Base-by-base conservation (phyloP, 805 yeast genomes). In the Wickerhamiella nectarea region DNA sequence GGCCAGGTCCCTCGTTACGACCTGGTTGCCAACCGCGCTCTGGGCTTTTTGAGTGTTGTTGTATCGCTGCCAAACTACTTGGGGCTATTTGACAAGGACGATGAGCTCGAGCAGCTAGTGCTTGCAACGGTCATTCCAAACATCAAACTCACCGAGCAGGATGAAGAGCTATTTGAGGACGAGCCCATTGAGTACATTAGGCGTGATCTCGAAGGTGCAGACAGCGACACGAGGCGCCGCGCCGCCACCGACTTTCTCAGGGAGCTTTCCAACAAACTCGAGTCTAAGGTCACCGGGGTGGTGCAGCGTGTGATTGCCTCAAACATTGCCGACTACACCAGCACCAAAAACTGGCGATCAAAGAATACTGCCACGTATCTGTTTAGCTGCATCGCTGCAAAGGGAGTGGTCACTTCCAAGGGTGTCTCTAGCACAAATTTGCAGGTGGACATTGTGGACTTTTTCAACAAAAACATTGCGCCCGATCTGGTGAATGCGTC, bases 161-260 rank as follows among this genome's bases (percentile, higher is more conserved):
- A 91, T 58, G 85, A 84, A 55, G 98, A 93, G 61, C 62, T 79
- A 48, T 89, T 91, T 60, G 98, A 91, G 62, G 98, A 91, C 62
- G 98, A 91, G 58, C 98, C 98, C 29, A 80, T 91, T 44, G 93
- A 84, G 55, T 91, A 71, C 58, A 87, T 87, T 17, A 74, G 97
- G 56, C 72, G 94, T 48, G 98, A 91, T 61, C 68, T 93, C 37
- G 98, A 93, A 63, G 97, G 97, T 5, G 78, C 94, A 0, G 97
- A 89, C 58, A 74, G 80, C 11, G 97, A 87, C 56, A 80, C 95
- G 1, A 75, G 99, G 62, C 73, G 96, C 61, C 76, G 93, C 53
- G 77, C 95, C 0, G 78, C 96, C n/a, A 83, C 94, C 1, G 96
- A 85, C 55, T 86, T 91, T 56, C 66, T 91, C 52, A 74, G 93